Evolutionary conservation across 306 rosid species (phyloP).

Genomic region (Fragaria nilgerrensis): DNA sequence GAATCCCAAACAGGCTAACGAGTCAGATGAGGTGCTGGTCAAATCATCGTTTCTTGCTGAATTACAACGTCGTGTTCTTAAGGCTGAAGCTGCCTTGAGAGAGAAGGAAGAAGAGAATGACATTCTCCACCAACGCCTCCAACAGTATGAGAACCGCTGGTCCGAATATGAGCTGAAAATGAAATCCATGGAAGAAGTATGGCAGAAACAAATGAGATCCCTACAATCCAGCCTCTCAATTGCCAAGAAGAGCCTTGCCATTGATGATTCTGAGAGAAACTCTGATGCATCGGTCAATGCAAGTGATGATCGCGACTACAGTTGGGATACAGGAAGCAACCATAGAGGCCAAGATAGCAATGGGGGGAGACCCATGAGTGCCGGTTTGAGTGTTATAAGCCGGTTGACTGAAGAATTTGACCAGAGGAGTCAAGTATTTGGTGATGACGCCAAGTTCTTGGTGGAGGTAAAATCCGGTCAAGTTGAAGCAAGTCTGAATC

Average conservation of each 20-base stretch:
- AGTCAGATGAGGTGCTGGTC: slow-evolving; percentile 83
- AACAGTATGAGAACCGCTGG: slow-evolving; percentile 96
- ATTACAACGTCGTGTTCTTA: slow-evolving; percentile 88
- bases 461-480: slow-evolving; percentile 99
- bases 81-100: slow-evolving; percentile 88
- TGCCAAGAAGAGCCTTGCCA: slow-evolving; percentile 94
- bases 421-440: slow-evolving; percentile 97
- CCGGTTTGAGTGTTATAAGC: slow-evolving; percentile 94
- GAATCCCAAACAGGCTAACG: slow-evolving; percentile 52
- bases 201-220: slow-evolving; percentile 99
- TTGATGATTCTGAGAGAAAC: slow-evolving; percentile 86
- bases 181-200: slow-evolving; percentile 99
- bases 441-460: slow-evolving; percentile 98
- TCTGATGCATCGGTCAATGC: slow-evolving; percentile 91
- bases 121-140: slow-evolving; percentile 92
- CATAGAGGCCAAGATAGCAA: slow-evolving; percentile 74
- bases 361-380: slow-evolving; percentile 87
- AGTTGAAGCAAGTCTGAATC: slow-evolving; percentile 87
- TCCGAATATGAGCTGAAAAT: slow-evolving; percentile 92
- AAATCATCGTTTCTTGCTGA: slow-evolving; percentile 93
- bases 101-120: slow-evolving; percentile 98
- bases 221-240: slow-evolving; percentile 96
- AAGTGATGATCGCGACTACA: slow-evolving; percentile 72
- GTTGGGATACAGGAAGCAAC: slow-evolving; percentile 72
- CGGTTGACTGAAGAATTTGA: slow-evolving; percentile 94